phyloP scores from a whole-genome alignment of 2,329 filamentous ascomycete genomes.

The Fonsecaea erecta region DNA sequence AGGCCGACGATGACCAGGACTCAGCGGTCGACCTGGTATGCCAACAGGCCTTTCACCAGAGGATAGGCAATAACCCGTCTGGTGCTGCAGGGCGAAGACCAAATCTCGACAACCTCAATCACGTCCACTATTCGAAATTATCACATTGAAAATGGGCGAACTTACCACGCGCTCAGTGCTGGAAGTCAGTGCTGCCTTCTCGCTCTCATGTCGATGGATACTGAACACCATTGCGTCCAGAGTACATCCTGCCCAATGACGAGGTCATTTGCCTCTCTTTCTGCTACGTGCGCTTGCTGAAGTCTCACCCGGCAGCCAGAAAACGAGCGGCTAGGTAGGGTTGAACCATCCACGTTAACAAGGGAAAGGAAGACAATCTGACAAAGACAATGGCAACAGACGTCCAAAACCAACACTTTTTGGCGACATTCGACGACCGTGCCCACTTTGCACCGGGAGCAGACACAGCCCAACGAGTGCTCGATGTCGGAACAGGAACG shows the following conservation, averaged over 20 bases:
- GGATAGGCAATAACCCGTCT: neutral
- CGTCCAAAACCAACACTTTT: neutral
- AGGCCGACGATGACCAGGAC: neutral
- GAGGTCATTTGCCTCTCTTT: neutral
- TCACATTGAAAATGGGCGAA: neutral
- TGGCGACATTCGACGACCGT: neutral
- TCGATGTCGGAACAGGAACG: neutral
- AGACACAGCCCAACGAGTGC: slow-evolving; percentile 42
- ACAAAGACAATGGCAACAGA: neutral
- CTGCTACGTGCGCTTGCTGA: neutral
- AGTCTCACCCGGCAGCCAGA: neutral
- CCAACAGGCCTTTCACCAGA: neutral
- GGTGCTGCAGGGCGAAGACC: neutral
- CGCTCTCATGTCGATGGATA: neutral
- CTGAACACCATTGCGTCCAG: neutral
- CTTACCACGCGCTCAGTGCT: neutral
- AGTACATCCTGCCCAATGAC: neutral
- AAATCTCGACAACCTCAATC: neutral
- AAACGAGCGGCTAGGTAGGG: neutral
- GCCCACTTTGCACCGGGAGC: slow-evolving; percentile 44
- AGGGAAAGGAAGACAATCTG: neutral
- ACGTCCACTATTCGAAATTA: neutral
- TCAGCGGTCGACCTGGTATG: neutral
- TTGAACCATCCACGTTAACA: neutral
- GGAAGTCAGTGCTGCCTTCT: neutral